These are phyloP conservation scores for Pseudogymnoascus pannorum DNA, from an alignment of 2,329 filamentous ascomycete species.

Conservation along the genomic window DNA sequence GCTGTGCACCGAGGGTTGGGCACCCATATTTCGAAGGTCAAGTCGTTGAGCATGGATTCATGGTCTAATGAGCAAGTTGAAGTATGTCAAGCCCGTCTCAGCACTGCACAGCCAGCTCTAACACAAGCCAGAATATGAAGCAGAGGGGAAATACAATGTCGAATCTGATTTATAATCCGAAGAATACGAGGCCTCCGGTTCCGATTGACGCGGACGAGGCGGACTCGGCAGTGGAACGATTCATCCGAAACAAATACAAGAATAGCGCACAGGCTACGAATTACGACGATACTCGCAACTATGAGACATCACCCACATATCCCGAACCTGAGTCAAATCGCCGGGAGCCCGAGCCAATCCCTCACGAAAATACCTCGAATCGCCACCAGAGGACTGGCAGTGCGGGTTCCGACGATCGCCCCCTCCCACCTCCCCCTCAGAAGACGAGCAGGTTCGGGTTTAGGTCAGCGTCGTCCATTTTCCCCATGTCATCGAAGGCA, in stretches of 20 bases:
- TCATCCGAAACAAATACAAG: constrained; percentile 91
- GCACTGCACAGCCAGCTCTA: constrained; percentile 12
- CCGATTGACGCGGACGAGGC: constrained; percentile 88
- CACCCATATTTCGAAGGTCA: constrained; percentile 97
- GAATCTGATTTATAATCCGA: constrained; percentile 84
- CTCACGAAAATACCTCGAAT: constrained; percentile 29
- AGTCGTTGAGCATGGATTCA: constrained; percentile 96
- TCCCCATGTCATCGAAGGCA: constrained; percentile 43
- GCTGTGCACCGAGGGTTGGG: constrained; percentile 92
- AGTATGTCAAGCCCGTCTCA: constrained; percentile 45
- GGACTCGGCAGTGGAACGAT: constrained; percentile 90
- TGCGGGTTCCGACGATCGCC: constrained; percentile 41
- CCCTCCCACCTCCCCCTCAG: constrained; percentile 56
- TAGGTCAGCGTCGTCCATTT: constrained; percentile 54
- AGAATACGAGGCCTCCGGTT: constrained; percentile 72
- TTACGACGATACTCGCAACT: neutral
- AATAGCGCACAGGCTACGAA: constrained; percentile 37
- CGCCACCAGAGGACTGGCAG: constrained; percentile 41
- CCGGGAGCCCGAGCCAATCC: constrained; percentile 27
- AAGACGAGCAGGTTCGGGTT: constrained; percentile 52
- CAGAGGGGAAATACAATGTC: constrained; percentile 78
- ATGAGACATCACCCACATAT: constrained; percentile 26
- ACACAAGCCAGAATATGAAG: constrained; percentile 71
- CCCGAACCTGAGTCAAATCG: neutral
- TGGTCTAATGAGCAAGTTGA: constrained; percentile 96